A percentile compares a stretch with the other conserved stretches of the same genome.
Evolutionary conservation across 2,329 filamentous ascomycete genomes (phyloP).

Genomic region (Neonectria punicea): DNA sequence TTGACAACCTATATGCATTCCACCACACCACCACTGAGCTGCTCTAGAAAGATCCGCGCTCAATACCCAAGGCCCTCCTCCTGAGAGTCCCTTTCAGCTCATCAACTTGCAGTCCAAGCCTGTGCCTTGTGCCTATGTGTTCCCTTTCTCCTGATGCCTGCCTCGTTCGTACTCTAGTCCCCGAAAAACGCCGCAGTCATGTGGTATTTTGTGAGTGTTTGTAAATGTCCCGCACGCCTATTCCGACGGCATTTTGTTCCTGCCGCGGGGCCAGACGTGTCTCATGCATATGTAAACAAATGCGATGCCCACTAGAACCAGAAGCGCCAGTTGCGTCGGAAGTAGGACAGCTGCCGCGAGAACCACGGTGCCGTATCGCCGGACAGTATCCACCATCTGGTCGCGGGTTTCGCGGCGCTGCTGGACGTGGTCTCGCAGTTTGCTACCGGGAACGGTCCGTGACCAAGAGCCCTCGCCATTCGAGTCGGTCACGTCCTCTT

Average conservation of each 20-base stretch:
- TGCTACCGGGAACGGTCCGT: conserved; percentile 33
- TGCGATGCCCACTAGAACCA: conserved; percentile 50
- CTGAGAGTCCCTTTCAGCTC: conserved; percentile 15
- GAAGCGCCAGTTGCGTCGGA: conserved; percentile 53
- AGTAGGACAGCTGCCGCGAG: conserved; percentile 60
- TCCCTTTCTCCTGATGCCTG: conserved; percentile 12
- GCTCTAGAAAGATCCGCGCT: conserved; percentile 30
- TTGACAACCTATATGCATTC: conserved; percentile 29
- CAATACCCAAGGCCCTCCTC: conserved; percentile 18
- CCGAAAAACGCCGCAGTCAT: conserved; percentile 46
- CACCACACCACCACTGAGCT: conserved; percentile 29
- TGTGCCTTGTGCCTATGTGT: conserved; percentile 8
- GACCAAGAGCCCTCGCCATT: conserved; percentile 35
- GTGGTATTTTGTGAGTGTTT: conserved; percentile 34
- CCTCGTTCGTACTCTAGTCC: conserved; percentile 36
- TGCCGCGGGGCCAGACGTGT: conserved; percentile 38
- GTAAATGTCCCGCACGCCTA: conserved; percentile 39
- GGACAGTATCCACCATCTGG: conserved; percentile 54
- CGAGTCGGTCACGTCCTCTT: conserved; percentile 37
- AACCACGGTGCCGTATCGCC: conserved; percentile 54
- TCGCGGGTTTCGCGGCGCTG: conserved; percentile 50
- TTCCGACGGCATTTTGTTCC: conserved; percentile 33
- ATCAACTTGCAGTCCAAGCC: background rate
- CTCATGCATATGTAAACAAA: conserved; percentile 55
- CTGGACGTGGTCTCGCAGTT: conserved; percentile 44